Evolutionary conservation across 139 green algal genomes (phyloP), one percentile per base, ranked within the genome.

Genomic region (Closterium sp.): DNA sequence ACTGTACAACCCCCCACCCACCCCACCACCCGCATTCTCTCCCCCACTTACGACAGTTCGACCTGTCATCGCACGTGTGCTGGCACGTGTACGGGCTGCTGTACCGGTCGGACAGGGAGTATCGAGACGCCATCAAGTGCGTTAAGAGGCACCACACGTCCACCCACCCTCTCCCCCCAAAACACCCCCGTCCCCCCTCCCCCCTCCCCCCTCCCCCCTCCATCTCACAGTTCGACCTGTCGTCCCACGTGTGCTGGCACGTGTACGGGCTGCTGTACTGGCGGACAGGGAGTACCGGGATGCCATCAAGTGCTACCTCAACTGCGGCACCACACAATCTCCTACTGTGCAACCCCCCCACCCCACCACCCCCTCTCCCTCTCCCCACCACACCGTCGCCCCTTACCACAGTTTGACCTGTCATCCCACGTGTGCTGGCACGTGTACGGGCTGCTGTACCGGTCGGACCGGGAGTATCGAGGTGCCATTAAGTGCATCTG

Each of bases 401-500:
- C 4, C 62, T 79, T 79, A 27, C 19, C 10, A 4, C 62, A 94
- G 89, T 85, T 95, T 30, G 96, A 99, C 92, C 93, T 99, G 42
- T 96, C 97, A 32, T 97, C 94, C 88, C 97, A 99, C 94, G 97
- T 99, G 1, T 99, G 97, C 95, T 99, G 98, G 98, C 98, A 99
- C 94, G 98, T 99, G 1, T 99, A 98, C 92, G 98, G 98, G 24
- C 95, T 99, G 45, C 93, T 99, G 45, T 97, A 99, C 95, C 97
- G 97, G 7, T 96, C 96, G 1, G 97, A 99, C 94, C 96, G 95
- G 45, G 96, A 99, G 90, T 99, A 99, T 92, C 95, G 96, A 17
- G 97, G 99, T 92, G 98, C 98, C n/a, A 98, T 99, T 94, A 99
- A 99, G 95, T 99, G 98, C 96, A n/a, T n/a, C n/a, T n/a, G n/a